These are phyloP conservation scores for Arthrinium puccinioides DNA, from an alignment of 2,329 filamentous ascomycete genomes.

Conservation along the genomic window DNA sequence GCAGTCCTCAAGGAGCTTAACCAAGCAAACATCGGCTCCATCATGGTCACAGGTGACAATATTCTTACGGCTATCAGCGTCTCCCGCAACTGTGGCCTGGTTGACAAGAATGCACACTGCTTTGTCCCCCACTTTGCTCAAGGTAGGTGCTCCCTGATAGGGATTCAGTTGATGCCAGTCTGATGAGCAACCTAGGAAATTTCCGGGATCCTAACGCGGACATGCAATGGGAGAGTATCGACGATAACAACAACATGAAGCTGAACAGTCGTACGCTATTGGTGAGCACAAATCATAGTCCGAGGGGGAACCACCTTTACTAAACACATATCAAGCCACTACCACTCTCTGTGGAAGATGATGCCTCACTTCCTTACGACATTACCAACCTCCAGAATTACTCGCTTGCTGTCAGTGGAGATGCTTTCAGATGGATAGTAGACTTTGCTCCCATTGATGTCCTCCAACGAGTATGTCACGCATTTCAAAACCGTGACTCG, in stretches of 20 bases:
- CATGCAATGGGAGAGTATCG: conserved; percentile 90
- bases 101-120: conserved; percentile 76
- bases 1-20: conserved; percentile 75
- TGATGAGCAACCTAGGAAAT: conserved; percentile 42
- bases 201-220: conserved; percentile 64
- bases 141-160: conserved; percentile 36
- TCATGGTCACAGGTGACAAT: conserved; percentile 98
- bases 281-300: conserved; percentile 35
- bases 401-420: conserved; percentile 81
- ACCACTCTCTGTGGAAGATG: conserved; percentile 60
- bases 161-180: not conserved
- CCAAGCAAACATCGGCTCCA: conserved; percentile 74
- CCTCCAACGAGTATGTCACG: conserved; percentile 53
- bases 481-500: not conserved
- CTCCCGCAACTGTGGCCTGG: conserved; percentile 78
- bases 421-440: conserved; percentile 93
- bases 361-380: conserved; percentile 80
- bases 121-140: conserved; percentile 86
- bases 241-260: conserved; percentile 66
- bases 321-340: conserved; percentile 50
- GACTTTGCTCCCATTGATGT: conserved; percentile 82
- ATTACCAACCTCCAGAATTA: conserved; percentile 78
- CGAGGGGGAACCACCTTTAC: too few relatives aligned
- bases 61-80: conserved; percentile 96
- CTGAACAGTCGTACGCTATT: conserved; percentile 74